Base-by-base conservation (phyloP, 2,329 filamentous ascomycete species). In the Fusarium albosuccineum region DNA sequence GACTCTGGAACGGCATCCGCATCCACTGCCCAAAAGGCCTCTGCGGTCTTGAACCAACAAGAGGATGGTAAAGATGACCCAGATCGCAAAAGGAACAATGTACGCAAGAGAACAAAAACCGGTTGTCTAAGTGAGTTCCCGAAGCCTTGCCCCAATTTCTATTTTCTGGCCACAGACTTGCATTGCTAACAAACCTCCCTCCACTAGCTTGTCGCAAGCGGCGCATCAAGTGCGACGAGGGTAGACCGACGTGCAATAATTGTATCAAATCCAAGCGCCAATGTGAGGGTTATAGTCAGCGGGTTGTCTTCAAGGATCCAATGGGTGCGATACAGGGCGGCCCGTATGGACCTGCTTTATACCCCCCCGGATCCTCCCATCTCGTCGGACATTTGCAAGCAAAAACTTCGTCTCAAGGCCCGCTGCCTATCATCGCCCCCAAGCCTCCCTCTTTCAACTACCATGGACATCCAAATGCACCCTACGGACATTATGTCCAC, bases 161-260 rank as follows among this genome's bases (percentile, higher is more conserved):
- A 39, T 36, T 22, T 40, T 6, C 26, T 49, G 16, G 10, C n/a
- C 30, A 42, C 39, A 33, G 41, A 39, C 46, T 34, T 45, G 49
- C 34, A 55, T 61, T 64, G 62, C 73, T 73, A 59, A 73, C 51
- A 10, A n/a, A 41, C 46, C 61, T 64, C 53, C 22, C 73, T 48
- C 59, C 49, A 63, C 45, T 75, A 94, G 92, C 96, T 60, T 99
- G 96, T 80, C 91, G 96, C 67, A 95, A 92, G 80, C 91, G 96
- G 54, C 92, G 96, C 66, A 98, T 99, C 80, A 99, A 98, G 80
- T 99, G 96, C 78, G 96, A 96, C 65, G 96, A 98, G 78, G 92
- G 93, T 73, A 87, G 91, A 50, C 93, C 93, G 27, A 91, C 86
- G 29, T 96, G 93, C 79, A 89, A 86, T 74, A 97, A 97, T 75